Percentiles rank a stretch among this genome's conserved stretches.
These are phyloP conservation scores for Amanita thiersii DNA, from an alignment of 768 basidiomycete species.

Conservation along the genomic window DNA sequence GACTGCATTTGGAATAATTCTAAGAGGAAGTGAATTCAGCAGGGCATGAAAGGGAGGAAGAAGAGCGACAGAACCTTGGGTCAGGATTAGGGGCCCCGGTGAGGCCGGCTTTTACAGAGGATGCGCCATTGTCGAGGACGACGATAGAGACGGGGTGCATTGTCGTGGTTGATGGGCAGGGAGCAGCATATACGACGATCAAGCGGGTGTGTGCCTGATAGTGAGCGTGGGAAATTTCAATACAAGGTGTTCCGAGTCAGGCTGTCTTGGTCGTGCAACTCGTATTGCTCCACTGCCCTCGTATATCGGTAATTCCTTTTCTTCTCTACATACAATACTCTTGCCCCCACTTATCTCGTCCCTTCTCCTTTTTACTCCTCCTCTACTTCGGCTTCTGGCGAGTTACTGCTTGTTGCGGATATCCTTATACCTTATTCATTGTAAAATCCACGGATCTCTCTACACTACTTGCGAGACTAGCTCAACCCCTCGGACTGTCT, in stretches of 20 bases:
- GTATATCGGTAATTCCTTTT: too few relatives aligned
- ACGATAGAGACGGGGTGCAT: conserved; percentile 29
- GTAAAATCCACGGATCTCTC: conserved; percentile 24
- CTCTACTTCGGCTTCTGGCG: conserved; percentile 9
- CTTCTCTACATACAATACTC: too few relatives aligned
- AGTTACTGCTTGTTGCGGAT: conserved; percentile 10
- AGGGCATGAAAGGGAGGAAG: conserved; percentile 6
- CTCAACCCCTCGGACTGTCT: conserved; percentile 15
- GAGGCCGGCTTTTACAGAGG: conserved; percentile 70
- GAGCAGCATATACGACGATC: too few relatives aligned
- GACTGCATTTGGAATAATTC: conserved; percentile 75
- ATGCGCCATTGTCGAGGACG: conserved; percentile 85
- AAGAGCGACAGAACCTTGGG: conserved; percentile 7
- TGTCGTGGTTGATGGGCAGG: too few relatives aligned
- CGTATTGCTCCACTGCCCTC: too few relatives aligned
- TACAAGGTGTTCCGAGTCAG: too few relatives aligned
- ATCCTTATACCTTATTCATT: conserved; percentile 14
- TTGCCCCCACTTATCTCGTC: too few relatives aligned
- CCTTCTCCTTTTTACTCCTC: not conserved
- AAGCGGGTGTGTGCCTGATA: too few relatives aligned
- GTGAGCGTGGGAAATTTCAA: too few relatives aligned
- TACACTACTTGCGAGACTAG: conserved; percentile 6
- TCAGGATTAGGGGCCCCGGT: conserved; percentile 21
- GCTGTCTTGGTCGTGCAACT: too few relatives aligned
- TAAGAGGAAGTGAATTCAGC: conserved; percentile 19